Base-by-base conservation (phyloP, 306 rosid species). In the Vachellia collinsii region DNA sequence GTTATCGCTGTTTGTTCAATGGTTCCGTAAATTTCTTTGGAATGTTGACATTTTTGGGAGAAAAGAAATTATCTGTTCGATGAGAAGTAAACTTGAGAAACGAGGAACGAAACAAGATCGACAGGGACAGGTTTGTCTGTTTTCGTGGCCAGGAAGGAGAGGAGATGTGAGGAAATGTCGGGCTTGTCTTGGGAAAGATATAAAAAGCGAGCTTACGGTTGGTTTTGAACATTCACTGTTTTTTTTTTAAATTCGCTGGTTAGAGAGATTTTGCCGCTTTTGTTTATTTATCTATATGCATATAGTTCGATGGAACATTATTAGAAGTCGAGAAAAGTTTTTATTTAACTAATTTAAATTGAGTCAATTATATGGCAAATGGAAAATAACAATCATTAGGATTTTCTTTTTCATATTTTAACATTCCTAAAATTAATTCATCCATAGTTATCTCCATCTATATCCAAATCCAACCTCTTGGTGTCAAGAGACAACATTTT, bases 41-140 rank as follows among this genome's bases (percentile, higher is more conserved):
- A 72, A 82, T 36, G 19, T 90, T 84, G 89, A 87, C 90, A 86
- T 86, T 72, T 83, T 86, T 83, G 85, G 22, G 63, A 13, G 63
- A 58, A 62, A 70, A 44, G 59, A 44, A 58, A 46, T 12, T 42
- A 73, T 22, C 12, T 1, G 47, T 41, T 70, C 9, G 13, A 70
- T 13, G 75, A 39, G 20, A 70, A 70, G 75, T 11, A 58, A 54
- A 77, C 46, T 42, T 74, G 10, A 78, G 75, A 73, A 86, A 75
- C 66, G 87, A 64, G 83, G 86, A 82, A 76, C 39, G 74, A 38
- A 77, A 74, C 5, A 78, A 63, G 46, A 70, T 19, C 1, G 54
- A 20, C 8, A 20, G 54, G 2, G 66, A 19, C 59, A 8, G 54
- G 36, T 9, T 20, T 17, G 83, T 25, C 70, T 68, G 82, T 19